Evolutionary conservation across 805 yeast genomes (phyloP).

Genomic region (Hyphopichia homilentoma): DNA sequence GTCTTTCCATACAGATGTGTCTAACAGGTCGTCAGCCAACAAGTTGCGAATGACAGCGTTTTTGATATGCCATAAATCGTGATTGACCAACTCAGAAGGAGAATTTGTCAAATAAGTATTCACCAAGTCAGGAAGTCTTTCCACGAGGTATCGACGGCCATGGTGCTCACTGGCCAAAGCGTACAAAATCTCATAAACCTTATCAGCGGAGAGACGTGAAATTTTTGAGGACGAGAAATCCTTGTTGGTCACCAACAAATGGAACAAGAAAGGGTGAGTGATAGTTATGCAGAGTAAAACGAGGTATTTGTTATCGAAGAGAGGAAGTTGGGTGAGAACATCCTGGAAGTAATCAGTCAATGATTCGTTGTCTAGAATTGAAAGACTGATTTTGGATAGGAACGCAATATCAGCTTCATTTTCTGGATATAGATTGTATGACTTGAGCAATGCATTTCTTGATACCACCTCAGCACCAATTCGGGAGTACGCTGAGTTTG

Average conservation of each 20-base stretch:
- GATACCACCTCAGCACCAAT: too few species aligned
- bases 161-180: constrained; percentile 16
- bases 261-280: neutral
- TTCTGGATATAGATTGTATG: constrained; percentile 15
- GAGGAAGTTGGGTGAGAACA: constrained; percentile 9
- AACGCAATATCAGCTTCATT: constrained; percentile 17
- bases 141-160: constrained; percentile 17
- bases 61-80: constrained; percentile 23
- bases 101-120: constrained; percentile 16
- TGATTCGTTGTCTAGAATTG: constrained; percentile 8
- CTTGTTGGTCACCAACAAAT: constrained; percentile 4
- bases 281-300: constrained; percentile 23
- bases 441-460: constrained; percentile 14
- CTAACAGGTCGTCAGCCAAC: constrained; percentile 9
- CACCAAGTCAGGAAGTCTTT: constrained; percentile 20
- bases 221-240: constrained; percentile 11
- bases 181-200: constrained; percentile 15
- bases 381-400: constrained; percentile 16
- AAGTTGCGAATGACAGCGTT: constrained; percentile 19
- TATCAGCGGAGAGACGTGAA: constrained; percentile 17
- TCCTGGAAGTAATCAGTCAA: constrained; percentile 9
- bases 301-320: constrained; percentile 18
- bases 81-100: constrained; percentile 11
- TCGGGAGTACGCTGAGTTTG: too few species aligned
- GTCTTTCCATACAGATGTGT: constrained; percentile 19